Evolutionary conservation across 1,284 basidiomycete genomes (phyloP), one percentile per base, ranked within the genome.

Genomic region (Singerocomus inundabilis): DNA sequence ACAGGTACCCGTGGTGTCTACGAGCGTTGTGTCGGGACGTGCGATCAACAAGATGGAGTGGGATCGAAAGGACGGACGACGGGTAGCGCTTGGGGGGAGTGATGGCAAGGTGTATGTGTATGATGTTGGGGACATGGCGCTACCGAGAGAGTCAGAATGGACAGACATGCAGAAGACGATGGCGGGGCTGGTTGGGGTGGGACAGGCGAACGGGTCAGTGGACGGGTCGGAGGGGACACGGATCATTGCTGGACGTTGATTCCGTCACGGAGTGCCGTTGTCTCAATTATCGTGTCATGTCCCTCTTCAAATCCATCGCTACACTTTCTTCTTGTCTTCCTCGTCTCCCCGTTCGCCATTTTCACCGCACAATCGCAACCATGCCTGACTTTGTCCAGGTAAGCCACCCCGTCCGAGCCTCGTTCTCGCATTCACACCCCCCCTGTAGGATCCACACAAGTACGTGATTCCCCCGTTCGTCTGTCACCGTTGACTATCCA

Each of bases 31-130:
- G 25, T 80, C 83, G 2, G 82, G 84, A 0, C 81, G 85, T 6
- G 94, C 93, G 10, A 81, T 99, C 59, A 99, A 99, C 76, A 98
- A 98, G 72, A 69, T 99, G 24, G 82, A 89, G 53, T 99, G 95
- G 94, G 93, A 98, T 62, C 77, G 81, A 49, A 88, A 90, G 68
- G 87, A 93, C 57, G 87, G 90, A 4, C 82, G 88, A 34, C 84
- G 92, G 41, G 88, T 83, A 4, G 96, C 91, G 0, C 70, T 96
- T 32, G 97, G 94, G 25, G 91, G 91, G 12, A 90, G 90, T 56
- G 95, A 98, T 57, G 97, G 97, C 18, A 85, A 82, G 54, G 70
- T 99, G 49, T 96, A 97, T 69, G 81, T 99, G 34, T 98, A 97
- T 69, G 94, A 96, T 62, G 84, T 96, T 55, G 91, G 91, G n/a